Base-by-base conservation (phyloP, 371 early-diverging fungal species). In the Capniomyces stellatus region DNA sequence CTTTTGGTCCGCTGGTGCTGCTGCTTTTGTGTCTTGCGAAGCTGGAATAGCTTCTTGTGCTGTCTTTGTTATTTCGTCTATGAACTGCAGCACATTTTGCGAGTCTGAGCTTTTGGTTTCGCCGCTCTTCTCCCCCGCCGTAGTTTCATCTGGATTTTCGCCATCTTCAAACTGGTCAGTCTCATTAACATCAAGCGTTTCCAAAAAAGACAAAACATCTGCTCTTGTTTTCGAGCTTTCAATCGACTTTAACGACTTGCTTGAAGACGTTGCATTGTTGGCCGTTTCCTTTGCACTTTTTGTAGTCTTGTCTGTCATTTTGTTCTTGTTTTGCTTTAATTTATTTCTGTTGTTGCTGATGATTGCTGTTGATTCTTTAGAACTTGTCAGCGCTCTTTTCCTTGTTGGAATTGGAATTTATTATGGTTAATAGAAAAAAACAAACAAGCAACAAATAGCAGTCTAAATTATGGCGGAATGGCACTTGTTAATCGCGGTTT, bases 141-240 rank as follows among this genome's bases (percentile, higher is more conserved):
- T 46, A 19, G 19, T 46, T 10, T 28, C 35, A 10, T 15, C 35
- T 35, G 35, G 6, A 15, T 35, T 47, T 41, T 29, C 63, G 15
- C 29, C 46, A 29, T 46, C 22, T 25, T 29, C 43, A 2, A 53
- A 25, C 13, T 56, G 51, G 25, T 46, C 50, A 35, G 54, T 64
- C 30, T 63, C 63, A 25, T 46, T 46, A 25, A 60, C 56, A n/a
- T 62, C 58, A 23, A 66, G 46, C 1, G 62, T 67, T 42, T 66
- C 67, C 12, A 66, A 66, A 44, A 66, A 66, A 28, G 60, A 51
- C 54, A 66, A 54, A 15, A 63, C 66, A 35, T 66, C 66, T 21
- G 46, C 46, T 21, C 46, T 21, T 6, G 46, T 46, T 46, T 46
- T 46, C 10, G 46, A 46, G 46, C 12, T 46, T 21, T 27, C 46